These are phyloP conservation scores for Sporothrix euskadiensis DNA, from an alignment of 2,329 filamentous ascomycete genomes.

Conservation along the genomic window DNA sequence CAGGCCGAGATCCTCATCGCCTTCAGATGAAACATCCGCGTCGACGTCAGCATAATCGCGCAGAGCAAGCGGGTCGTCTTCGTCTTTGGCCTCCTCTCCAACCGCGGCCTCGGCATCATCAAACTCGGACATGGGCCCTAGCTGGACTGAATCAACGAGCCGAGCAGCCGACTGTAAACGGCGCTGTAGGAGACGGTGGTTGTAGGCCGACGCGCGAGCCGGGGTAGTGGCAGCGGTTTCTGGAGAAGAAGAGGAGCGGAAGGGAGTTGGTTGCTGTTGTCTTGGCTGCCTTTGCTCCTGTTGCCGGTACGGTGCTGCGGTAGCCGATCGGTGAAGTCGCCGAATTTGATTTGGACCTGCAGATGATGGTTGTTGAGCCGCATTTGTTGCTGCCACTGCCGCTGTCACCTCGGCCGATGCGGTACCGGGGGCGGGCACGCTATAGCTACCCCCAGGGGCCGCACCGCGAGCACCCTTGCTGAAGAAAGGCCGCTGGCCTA, in stretches of 20 bases:
- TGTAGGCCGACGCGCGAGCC: conserved; percentile 2
- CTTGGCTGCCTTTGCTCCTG: neutral
- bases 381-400: neutral
- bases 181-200: conserved; percentile 27
- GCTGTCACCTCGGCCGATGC: neutral
- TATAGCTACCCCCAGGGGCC: conserved; percentile 18
- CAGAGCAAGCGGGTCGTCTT: neutral
- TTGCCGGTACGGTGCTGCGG: neutral
- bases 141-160: conserved; percentile 34
- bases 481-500: neutral
- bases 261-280: conserved; percentile 6
- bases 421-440: conserved; percentile 22
- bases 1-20: conserved; percentile 25
- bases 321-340: conserved; percentile 23
- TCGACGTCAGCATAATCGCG: conserved; percentile 15
- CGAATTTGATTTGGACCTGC: conserved; percentile 15
- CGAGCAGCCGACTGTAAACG: conserved; percentile 32
- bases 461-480: neutral
- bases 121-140: conserved; percentile 35
- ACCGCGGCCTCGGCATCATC: conserved; percentile 30
- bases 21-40: conserved; percentile 26
- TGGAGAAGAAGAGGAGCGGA: conserved; percentile 1
- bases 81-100: neutral
- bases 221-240: neutral
- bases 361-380: neutral